Conservation (phyloP, 495 filamentous ascomycete genomes). For the Cladorrhinum samala region DNA sequence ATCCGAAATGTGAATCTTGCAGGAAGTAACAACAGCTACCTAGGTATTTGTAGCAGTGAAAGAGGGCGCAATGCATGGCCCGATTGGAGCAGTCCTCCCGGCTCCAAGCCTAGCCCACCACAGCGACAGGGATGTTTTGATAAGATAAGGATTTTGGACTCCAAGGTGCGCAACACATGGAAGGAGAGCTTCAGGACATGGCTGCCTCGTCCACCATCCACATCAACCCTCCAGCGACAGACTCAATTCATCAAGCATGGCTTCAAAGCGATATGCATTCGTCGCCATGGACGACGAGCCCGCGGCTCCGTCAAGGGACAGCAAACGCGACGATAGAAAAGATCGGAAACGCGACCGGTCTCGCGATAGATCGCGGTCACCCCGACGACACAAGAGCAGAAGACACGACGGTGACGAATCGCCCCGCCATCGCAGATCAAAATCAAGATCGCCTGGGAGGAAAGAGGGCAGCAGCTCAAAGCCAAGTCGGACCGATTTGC, state of each 20-base stretch:
- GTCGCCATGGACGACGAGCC: constrained; percentile 78
- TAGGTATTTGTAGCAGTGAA: too few relatives aligned
- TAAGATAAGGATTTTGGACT: constrained; percentile 28
- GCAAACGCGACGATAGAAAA: constrained; percentile 51
- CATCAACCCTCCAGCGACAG: not conserved
- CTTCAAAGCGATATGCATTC: constrained; percentile 67
- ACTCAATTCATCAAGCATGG: constrained; percentile 26
- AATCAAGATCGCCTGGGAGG: constrained; percentile 8
- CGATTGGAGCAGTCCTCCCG: not conserved
- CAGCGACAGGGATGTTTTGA: too few relatives aligned
- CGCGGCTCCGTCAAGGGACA: constrained; percentile 46
- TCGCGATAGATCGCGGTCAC: constrained; percentile 28
- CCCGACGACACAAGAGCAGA: constrained; percentile 26
- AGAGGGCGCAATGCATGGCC: not conserved
- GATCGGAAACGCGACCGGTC: constrained; percentile 46
- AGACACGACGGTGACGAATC: constrained; percentile 24
- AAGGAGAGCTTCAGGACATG: not conserved
- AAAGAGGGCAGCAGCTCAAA: constrained; percentile 10
- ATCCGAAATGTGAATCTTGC: too few relatives aligned
- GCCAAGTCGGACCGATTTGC: constrained; percentile 3
- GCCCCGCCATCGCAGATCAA: constrained; percentile 21
- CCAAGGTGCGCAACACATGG: not conserved
- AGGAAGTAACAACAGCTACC: too few relatives aligned
- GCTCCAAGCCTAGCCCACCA: too few relatives aligned
- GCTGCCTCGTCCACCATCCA: not conserved